Conservation (phyloP, 176 grass and related monocot genomes). For the Miscanthus lutarioriparius region DNA sequence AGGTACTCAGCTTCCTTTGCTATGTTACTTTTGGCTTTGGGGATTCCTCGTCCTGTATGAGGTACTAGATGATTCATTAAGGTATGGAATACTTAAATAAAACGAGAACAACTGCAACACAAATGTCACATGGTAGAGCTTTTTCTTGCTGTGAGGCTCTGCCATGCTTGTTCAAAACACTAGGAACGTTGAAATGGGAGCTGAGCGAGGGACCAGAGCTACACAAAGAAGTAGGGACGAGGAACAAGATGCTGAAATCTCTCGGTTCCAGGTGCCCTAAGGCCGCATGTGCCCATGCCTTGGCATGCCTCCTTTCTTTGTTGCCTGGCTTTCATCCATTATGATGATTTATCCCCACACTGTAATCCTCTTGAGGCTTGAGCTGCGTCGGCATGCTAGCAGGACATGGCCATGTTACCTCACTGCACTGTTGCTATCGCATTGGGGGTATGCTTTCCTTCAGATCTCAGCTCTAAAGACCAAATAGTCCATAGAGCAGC, state of each 20-base stretch:
- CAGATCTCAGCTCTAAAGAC: background rate
- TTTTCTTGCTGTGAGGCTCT: too few species aligned
- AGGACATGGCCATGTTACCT: slow-evolving; percentile 38
- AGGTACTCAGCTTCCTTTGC: background rate
- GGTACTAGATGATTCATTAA: background rate
- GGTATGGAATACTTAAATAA: background rate
- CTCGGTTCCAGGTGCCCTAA: too few species aligned
- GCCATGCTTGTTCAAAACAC: too few species aligned
- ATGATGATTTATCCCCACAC: background rate
- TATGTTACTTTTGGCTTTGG: slow-evolving; percentile 30
- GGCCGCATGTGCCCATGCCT: too few species aligned
- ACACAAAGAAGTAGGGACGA: too few species aligned
- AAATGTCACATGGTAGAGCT: background rate
- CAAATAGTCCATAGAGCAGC: slow-evolving; percentile 31
- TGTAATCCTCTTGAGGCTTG: background rate
- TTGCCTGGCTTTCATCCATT: background rate
- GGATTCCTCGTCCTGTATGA: background rate
- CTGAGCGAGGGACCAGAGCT: background rate
- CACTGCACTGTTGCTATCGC: background rate
- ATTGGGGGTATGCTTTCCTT: background rate
- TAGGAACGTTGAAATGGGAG: too few species aligned
- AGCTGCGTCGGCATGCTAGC: background rate
- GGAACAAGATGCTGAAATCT: too few species aligned
- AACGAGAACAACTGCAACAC: too few species aligned
- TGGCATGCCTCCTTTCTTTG: background rate